These are phyloP conservation scores for Leucocoprinus birnbaumii DNA, from an alignment of 768 basidiomycete genomes.

Conservation along the genomic window DNA sequence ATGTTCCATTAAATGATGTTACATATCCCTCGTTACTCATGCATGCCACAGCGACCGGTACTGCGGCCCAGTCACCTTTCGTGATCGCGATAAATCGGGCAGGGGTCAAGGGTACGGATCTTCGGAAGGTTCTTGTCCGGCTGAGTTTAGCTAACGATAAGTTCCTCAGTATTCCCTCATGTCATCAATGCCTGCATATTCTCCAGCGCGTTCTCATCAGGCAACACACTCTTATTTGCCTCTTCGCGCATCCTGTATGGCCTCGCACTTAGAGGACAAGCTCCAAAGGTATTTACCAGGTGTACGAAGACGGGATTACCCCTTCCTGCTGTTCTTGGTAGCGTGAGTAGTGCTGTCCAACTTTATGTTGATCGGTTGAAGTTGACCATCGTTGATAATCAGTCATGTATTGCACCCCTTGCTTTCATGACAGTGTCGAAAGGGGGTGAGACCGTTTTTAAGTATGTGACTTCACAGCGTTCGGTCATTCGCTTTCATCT, in stretches of 20 bases:
- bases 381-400: neutral
- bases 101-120: slow-evolving; percentile 54
- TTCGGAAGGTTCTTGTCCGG: neutral
- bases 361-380: neutral
- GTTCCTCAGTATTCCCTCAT: slow-evolving; percentile 46
- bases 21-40: neutral
- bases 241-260: slow-evolving; percentile 51
- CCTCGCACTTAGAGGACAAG: slow-evolving; percentile 50
- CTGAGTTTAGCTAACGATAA: slow-evolving; percentile 15
- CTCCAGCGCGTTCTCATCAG: slow-evolving; percentile 70
- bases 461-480: slow-evolving; percentile 28
- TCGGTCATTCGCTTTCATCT: neutral
- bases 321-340: slow-evolving; percentile 32
- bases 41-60: slow-evolving; percentile 36
- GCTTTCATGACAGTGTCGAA: slow-evolving; percentile 65
- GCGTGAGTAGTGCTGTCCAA: slow-evolving; percentile 21
- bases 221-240: slow-evolving; percentile 62
- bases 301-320: slow-evolving; percentile 50
- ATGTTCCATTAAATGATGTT: slow-evolving; percentile 8
- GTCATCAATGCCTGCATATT: slow-evolving; percentile 75
- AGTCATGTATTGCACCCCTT: slow-evolving; percentile 42
- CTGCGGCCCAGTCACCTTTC: slow-evolving; percentile 77
- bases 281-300: slow-evolving; percentile 37
- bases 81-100: slow-evolving; percentile 77
- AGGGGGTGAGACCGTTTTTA: slow-evolving; percentile 57